Evolutionary conservation across 768 basidiomycete species (phyloP), one percentile per base, ranked within the genome.

Genomic region (Gymnopilus junonius): DNA sequence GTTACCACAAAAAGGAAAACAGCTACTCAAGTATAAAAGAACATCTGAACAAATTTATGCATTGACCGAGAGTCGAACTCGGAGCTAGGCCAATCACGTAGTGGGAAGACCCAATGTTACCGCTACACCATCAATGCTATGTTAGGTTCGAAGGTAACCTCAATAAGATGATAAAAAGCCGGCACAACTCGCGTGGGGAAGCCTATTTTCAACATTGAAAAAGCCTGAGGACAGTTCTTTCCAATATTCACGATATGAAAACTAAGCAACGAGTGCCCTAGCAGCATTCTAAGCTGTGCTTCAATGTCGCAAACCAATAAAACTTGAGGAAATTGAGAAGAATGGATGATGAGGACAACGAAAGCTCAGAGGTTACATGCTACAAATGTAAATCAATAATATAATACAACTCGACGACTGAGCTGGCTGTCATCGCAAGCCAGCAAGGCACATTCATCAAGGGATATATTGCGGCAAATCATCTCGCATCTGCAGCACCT

Each of bases 81-180:
- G 80, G 80, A 74, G 80, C 81, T 79, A 81, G 79, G 80, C 81
- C 81, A 78, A n/a, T n/a, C n/a, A n/a, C n/a, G n/a, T n/a, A n/a
- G n/a, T 90, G 89, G 89, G 89, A 91, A 90, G 88, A 89, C 87
- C 86, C 87, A 88, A 91, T 90, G 89, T 68, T 65, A 68, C 67
- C 64, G 62, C 67, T 65, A 65, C 67, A 68, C 63, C 67, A 58
- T 63, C 56, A 65, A 61, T 64, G 58, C 66, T 51, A n/a, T n/a
- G n/a, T n/a, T n/a, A n/a, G n/a, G n/a, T n/a, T n/a, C n/a, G n/a
- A n/a, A n/a, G n/a, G n/a, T n/a, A n/a, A n/a, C n/a, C n/a, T n/a
- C n/a, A n/a, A n/a, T n/a, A n/a, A n/a, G n/a, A n/a, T n/a, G n/a
- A n/a, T n/a, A n/a, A n/a, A n/a, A n/a, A n/a, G n/a, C n/a, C n/a